Evolutionary conservation across 768 basidiomycete genomes (phyloP).

Genomic region (Pholiota conissans): DNA sequence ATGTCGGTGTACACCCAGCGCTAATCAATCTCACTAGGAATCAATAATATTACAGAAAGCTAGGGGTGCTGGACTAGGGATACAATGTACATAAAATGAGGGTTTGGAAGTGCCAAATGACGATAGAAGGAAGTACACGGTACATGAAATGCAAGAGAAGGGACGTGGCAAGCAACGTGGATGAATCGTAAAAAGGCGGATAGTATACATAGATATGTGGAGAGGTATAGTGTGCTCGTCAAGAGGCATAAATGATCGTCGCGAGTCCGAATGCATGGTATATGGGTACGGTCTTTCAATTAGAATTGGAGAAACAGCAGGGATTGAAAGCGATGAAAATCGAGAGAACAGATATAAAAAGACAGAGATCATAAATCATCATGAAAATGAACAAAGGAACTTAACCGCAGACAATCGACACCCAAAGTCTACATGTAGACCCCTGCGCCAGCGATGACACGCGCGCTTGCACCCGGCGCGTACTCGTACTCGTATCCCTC

Average conservation of each 20-base stretch:
- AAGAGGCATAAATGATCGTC: constrained; percentile 2
- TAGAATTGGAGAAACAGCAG: no score
- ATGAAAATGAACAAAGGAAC: neutral
- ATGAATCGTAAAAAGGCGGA: neutral
- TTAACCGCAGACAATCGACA: neutral
- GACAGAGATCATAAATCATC: no score
- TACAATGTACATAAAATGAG: no score
- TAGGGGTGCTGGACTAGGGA: neutral
- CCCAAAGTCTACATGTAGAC: constrained; percentile 2
- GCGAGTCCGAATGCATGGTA: neutral
- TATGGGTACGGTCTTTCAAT: no score
- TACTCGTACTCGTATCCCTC: neutral
- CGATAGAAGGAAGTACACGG: neutral
- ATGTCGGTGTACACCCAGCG: no score
- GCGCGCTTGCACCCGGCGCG: neutral
- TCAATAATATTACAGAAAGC: neutral
- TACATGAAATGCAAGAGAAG: neutral
- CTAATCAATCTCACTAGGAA: neutral
- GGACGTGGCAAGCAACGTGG: neutral
- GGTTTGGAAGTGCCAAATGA: neutral
- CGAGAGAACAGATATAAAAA: neutral
- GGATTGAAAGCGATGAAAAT: neutral
- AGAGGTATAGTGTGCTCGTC: no score
- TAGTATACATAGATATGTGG: neutral
- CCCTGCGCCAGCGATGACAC: neutral